phyloP scores from a whole-genome alignment of 2,329 filamentous ascomycete species.

The Domatiomyces catenatus region DNA sequence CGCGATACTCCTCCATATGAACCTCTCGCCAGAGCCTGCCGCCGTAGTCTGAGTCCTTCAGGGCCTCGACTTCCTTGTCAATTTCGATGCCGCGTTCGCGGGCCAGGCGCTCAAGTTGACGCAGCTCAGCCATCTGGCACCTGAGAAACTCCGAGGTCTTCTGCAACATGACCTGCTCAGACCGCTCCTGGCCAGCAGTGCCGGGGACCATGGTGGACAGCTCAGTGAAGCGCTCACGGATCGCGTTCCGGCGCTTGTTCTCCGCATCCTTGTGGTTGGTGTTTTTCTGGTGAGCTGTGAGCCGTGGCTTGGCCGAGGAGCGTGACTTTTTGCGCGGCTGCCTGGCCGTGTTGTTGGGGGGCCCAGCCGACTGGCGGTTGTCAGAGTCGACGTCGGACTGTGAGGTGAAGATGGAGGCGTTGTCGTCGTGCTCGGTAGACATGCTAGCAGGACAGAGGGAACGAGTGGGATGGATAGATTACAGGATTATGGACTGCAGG shows the following conservation, averaged over 20 bases:
- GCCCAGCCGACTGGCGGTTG: background rate
- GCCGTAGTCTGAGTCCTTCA: conserved; percentile 4
- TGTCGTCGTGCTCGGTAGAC: background rate
- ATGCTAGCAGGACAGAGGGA: background rate
- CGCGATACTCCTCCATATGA: conserved; percentile 3
- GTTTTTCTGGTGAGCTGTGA: conserved; percentile 57
- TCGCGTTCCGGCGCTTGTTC: conserved; percentile 53
- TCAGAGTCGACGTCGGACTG: background rate
- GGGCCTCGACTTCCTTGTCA: background rate
- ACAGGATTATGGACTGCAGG: too few species aligned
- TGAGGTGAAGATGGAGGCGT: background rate
- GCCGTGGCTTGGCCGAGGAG: conserved; percentile 42
- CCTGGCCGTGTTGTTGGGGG: background rate
- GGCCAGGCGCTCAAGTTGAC: conserved; percentile 35
- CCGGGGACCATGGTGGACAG: conserved; percentile 68
- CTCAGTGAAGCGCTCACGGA: conserved; percentile 69
- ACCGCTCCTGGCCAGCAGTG: conserved; percentile 66
- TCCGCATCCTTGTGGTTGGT: conserved; percentile 57
- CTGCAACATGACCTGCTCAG: conserved; percentile 69
- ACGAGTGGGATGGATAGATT: background rate
- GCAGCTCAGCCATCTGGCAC: conserved; percentile 28
- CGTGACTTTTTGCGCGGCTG: conserved; percentile 10
- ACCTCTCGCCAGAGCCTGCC: conserved; percentile 3
- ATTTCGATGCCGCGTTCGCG: conserved; percentile 1
- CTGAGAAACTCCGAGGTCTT: conserved; percentile 41